Percentiles rank a stretch among this genome's conserved stretches.
These are phyloP conservation scores for Entomortierella lignicola DNA, from an alignment of 192 early-diverging fungal species.

Conservation along the genomic window DNA sequence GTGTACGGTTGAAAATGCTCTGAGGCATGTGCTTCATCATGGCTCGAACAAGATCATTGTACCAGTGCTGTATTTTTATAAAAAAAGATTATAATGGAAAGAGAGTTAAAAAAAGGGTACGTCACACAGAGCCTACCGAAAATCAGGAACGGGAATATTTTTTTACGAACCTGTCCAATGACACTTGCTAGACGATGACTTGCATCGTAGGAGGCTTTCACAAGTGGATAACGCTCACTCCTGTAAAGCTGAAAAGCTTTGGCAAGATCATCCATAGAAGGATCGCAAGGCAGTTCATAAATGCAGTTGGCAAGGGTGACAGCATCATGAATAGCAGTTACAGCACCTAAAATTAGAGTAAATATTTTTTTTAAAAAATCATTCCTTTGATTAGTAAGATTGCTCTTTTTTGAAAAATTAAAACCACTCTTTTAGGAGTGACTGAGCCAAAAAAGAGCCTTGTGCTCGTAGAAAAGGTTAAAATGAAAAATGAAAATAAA, in stretches of 20 bases:
- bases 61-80: slow-evolving; percentile 11
- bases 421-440: no score
- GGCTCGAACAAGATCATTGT: slow-evolving; percentile 13
- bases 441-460: background rate
- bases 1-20: slow-evolving; percentile 19
- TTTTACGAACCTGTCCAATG: slow-evolving; percentile 16
- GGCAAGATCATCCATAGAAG: slow-evolving; percentile 11
- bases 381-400: no score
- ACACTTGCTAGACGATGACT: slow-evolving; percentile 32
- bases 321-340: slow-evolving; percentile 30
- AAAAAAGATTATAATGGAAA: slow-evolving; percentile 5
- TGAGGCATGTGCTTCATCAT: slow-evolving; percentile 30
- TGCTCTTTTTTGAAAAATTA: no score
- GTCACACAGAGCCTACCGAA: background rate
- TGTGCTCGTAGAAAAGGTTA: no score
- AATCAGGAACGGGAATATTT: background rate
- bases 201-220: slow-evolving; percentile 22
- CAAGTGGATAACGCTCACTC: slow-evolving; percentile 24
- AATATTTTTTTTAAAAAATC: no score
- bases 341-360: slow-evolving; percentile 23
- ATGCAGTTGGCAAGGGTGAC: slow-evolving; percentile 21
- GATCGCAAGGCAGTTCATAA: slow-evolving; percentile 20
- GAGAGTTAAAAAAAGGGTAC: background rate
- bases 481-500: no score
- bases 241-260: slow-evolving; percentile 22